These are phyloP conservation scores for Posidonia australis DNA, from an alignment of 106 monocot species.

Conservation along the genomic window DNA sequence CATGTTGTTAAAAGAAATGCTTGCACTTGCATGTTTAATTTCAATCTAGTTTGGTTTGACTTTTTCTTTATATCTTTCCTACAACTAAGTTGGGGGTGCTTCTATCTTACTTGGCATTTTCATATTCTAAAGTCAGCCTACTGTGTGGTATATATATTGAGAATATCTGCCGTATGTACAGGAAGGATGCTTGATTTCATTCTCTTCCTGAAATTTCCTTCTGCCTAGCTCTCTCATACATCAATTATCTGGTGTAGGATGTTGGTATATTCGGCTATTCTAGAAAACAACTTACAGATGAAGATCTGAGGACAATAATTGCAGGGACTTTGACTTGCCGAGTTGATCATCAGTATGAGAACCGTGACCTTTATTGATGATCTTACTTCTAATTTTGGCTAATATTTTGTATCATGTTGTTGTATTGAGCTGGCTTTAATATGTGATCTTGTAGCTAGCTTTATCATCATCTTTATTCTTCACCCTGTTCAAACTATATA, in stretches of 20 bases:
- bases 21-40: not conserved
- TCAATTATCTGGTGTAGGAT: constrained; percentile 32
- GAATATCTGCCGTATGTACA: not conserved
- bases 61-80: not conserved
- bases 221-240: not conserved
- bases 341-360: constrained; percentile 69
- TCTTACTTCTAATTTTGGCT: not conserved
- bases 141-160: not conserved
- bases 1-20: no score
- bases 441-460: no score
- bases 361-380: not conserved
- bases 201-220: not conserved
- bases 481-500: no score
- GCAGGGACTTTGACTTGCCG: constrained; percentile 67
- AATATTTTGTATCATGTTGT: no score
- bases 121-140: not conserved
- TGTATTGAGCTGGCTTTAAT: no score
- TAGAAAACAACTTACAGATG: constrained; percentile 60
- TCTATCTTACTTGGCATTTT: not conserved
- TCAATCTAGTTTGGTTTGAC: not conserved
- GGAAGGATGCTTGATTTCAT: not conserved
- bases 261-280: constrained; percentile 93
- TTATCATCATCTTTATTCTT: no score
- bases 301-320: constrained; percentile 50
- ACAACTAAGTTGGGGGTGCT: not conserved